Base-by-base conservation (phyloP, 176 grass and related monocot genomes). In the sorghum (Sorghum bicolor) region DNA sequence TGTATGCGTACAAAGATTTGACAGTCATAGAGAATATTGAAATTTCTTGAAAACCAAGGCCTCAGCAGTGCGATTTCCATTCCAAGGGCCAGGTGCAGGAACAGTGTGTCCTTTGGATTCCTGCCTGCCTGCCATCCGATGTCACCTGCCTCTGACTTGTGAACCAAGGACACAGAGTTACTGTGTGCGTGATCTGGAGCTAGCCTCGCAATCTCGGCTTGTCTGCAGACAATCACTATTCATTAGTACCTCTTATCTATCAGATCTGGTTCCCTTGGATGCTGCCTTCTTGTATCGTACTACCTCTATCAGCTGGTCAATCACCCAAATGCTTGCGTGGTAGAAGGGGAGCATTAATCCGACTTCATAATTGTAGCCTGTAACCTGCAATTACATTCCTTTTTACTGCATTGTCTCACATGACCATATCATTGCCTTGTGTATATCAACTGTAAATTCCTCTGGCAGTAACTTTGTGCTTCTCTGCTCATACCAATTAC, bases 261-360 rank as follows among this genome's bases (percentile, higher is more conserved):
- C 81, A 80, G 78, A 82, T 76, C 72, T 77, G 39, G 3, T 31
- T 25, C 41, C 83, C 38, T 76, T 30, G 87, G 82, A 88, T 88
- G 60, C 60, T 14, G 11, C 4, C 60, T 63, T 63, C 75, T 76
- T 22, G 28, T 5, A 17, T 37, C 62, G 52, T 84, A 32, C 55
- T 73, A 22, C 43, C 29, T 38, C 20, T 64, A 6, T 36, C 28
- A 32, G 13, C 32, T 52, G 20, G 20, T n/a, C 37, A 19, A 53
- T 22, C 45, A 57, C 83, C 55, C 43, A 1, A 22, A 24, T 22
- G 34, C 67, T 61, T 83, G 64, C 72, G 3, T 74, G 28, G 20
- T 19, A 31, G 11, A 45, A 45, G 12, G 16, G 15, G 43, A 15
- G 12, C 50, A 53, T 20, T 25, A 2, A 44, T 62, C 82, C 78